phyloP scores from a whole-genome alignment of 2,329 filamentous ascomycete genomes.

The Alternaria consortialis region DNA sequence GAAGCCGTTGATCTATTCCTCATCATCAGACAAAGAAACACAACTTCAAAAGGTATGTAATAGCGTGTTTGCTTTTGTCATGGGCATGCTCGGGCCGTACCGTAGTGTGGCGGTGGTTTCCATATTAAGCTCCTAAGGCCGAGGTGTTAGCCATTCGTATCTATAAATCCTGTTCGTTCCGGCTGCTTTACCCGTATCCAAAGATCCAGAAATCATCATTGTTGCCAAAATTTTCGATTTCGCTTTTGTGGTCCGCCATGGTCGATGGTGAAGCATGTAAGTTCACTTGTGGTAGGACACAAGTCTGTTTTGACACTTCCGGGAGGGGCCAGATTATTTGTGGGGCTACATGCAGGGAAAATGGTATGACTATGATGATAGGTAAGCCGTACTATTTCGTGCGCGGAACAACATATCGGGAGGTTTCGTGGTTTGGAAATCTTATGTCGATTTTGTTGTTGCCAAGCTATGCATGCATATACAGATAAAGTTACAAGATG shows the following conservation, averaged over 20 bases:
- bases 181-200: constrained; percentile 82
- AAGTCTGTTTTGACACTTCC: constrained; percentile 3
- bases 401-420: background rate
- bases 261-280: constrained; percentile 1
- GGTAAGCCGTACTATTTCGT: background rate
- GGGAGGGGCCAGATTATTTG: background rate
- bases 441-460: background rate
- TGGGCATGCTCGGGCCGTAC: constrained; percentile 59
- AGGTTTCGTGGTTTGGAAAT: constrained; percentile 8
- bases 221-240: constrained; percentile 46
- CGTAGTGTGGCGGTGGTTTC: constrained; percentile 96
- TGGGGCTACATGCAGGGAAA: constrained; percentile 1
- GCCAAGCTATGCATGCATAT: constrained; percentile 16
- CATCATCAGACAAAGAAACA: constrained; percentile 56
- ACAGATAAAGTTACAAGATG: constrained; percentile 20
- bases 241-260: constrained; percentile 40
- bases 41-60: background rate
- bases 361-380: background rate
- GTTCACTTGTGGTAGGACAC: background rate
- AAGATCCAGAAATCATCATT: constrained; percentile 89
- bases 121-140: constrained; percentile 84
- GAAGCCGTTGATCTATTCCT: constrained; percentile 79
- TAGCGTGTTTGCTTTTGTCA: background rate
- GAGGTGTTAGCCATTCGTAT: background rate
- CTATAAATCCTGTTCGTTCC: background rate